These are phyloP conservation scores for Sedum album DNA, from an alignment of 164 flowering plant genomes.

Conservation along the genomic window DNA sequence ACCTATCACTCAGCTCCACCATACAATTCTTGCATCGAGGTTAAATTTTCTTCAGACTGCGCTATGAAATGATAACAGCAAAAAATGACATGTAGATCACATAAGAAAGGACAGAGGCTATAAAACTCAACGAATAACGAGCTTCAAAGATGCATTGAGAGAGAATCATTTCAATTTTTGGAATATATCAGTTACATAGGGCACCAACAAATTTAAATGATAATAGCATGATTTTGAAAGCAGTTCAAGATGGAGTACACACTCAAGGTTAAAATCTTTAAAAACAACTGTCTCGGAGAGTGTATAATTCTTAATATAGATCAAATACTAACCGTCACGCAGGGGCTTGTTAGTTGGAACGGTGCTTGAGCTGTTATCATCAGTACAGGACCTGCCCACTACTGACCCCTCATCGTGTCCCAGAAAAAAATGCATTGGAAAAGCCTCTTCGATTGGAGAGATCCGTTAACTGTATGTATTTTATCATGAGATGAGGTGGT, in stretches of 20 bases:
- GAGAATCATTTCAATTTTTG: too few relatives aligned
- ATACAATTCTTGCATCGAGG: not conserved
- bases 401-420: slow-evolving; percentile 14
- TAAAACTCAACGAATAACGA: not conserved
- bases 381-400: slow-evolving; percentile 17
- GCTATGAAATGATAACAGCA: not conserved
- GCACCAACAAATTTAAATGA: too few relatives aligned
- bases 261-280: not conserved
- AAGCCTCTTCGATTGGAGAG: slow-evolving; percentile 24
- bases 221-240: too few relatives aligned
- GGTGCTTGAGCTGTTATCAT: slow-evolving; percentile 16
- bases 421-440: slow-evolving; percentile 15
- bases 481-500: not conserved
- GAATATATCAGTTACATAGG: too few relatives aligned
- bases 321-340: slow-evolving; percentile 46
- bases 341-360: slow-evolving; percentile 24
- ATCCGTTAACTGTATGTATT: not conserved
- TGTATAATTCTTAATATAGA: not conserved
- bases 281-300: not conserved
- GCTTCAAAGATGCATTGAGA: too few relatives aligned
- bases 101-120: not conserved
- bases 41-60: not conserved
- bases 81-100: not conserved
- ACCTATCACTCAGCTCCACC: not conserved
- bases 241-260: not conserved